A percentile compares a stretch with the other conserved stretches of the same genome.
Evolutionary conservation across 1,284 basidiomycete species (phyloP).

Genomic region (Sporisorium scitamineum): DNA sequence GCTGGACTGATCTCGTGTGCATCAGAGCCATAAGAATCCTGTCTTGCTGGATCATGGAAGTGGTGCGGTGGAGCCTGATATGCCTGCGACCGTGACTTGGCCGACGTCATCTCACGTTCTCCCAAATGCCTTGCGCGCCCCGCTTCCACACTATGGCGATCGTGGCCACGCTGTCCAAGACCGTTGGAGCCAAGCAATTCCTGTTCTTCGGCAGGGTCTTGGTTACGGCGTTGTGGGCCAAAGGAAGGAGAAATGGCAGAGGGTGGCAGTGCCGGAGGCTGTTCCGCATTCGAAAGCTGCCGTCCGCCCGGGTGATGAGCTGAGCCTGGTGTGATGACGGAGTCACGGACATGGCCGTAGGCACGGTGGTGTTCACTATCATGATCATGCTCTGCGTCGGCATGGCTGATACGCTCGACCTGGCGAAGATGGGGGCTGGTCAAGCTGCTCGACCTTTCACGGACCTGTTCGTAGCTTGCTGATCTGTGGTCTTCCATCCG

Average conservation of each 20-base stretch:
- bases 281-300: slow-evolving; percentile 10
- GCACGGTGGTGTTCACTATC: slow-evolving; percentile 6
- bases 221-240: slow-evolving; percentile 23
- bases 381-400: not conserved
- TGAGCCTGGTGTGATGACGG: slow-evolving; percentile 23
- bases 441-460: slow-evolving; percentile 22
- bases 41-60: not conserved
- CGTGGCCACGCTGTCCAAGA: not conserved
- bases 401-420: slow-evolving; percentile 3
- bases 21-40: not conserved
- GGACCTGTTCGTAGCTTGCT: slow-evolving; percentile 2
- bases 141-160: not conserved
- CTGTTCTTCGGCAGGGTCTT: slow-evolving; percentile 5
- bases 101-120: not conserved
- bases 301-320: slow-evolving; percentile 3
- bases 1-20: not conserved
- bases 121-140: not conserved
- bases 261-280: slow-evolving; percentile 24
- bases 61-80: not conserved
- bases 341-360: slow-evolving; percentile 1
- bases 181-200: slow-evolving; percentile 10
- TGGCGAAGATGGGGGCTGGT: slow-evolving; percentile 32
- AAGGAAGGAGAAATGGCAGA: slow-evolving; percentile 19
- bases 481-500: slow-evolving; percentile 10
- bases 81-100: not conserved